Evolutionary conservation across 345 rosid genomes (phyloP).

Genomic region (Dovyalis caffra): DNA sequence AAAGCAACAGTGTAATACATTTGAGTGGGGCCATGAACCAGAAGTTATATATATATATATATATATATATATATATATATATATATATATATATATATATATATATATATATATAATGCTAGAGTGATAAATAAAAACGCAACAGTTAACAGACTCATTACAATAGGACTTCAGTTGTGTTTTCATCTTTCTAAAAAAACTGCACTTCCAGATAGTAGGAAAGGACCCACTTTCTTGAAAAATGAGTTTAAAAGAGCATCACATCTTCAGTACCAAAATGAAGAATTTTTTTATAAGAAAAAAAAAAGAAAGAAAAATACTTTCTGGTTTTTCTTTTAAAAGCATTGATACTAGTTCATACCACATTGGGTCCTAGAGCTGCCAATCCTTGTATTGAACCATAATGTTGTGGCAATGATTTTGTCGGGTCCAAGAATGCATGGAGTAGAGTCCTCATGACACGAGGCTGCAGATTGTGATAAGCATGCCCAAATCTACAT

Average conservation of each 20-base stretch:
- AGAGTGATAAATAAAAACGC: background rate
- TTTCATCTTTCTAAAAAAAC: background rate
- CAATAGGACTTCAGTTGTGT: background rate
- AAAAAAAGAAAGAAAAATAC: background rate
- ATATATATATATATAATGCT: too few species aligned
- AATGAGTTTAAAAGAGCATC: background rate
- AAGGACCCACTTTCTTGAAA: slow-evolving; percentile 1
- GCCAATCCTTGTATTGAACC: slow-evolving; percentile 92
- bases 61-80: too few species aligned
- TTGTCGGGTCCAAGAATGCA: slow-evolving; percentile 82
- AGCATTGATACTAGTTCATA: slow-evolving; percentile 20
- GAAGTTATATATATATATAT: too few species aligned
- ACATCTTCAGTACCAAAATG: background rate
- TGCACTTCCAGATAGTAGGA: background rate
- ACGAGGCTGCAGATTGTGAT: slow-evolving; percentile 78
- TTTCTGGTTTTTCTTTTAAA: too few species aligned
- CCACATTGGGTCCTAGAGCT: slow-evolving; percentile 78
- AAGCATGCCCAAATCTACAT: slow-evolving; percentile 82
- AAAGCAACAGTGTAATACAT: background rate
- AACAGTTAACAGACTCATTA: background rate
- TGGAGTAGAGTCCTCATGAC: slow-evolving; percentile 78
- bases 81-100: too few species aligned
- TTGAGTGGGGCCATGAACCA: background rate
- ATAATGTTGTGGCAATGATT: slow-evolving; percentile 76
- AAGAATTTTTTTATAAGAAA: background rate